phyloP scores from a whole-genome alignment of 768 basidiomycete genomes.

The Mrakia frigida region DNA sequence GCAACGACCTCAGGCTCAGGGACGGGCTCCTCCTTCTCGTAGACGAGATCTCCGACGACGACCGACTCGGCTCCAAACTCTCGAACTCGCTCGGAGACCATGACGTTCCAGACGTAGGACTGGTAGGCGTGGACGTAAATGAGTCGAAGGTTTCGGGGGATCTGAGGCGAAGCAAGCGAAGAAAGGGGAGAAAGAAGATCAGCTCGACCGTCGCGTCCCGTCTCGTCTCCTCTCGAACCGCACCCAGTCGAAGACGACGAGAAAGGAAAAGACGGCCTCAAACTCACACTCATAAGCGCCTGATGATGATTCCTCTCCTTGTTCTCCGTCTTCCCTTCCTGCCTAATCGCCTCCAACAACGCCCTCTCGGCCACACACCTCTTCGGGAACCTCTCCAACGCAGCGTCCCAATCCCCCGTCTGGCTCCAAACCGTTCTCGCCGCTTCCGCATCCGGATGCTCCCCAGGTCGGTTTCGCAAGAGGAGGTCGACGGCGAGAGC shows the following conservation, averaged over 20 bases:
- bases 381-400: slow-evolving; percentile 78
- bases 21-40: slow-evolving; percentile 49
- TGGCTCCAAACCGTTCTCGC: slow-evolving; percentile 72
- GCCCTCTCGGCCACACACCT: slow-evolving; percentile 89
- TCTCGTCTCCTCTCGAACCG: neutral
- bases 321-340: slow-evolving; percentile 53
- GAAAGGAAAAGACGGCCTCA: neutral
- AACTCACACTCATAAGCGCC: slow-evolving; percentile 24
- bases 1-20: slow-evolving; percentile 31
- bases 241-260: too few species aligned
- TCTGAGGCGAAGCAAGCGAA: slow-evolving; percentile 51
- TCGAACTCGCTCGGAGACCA: slow-evolving; percentile 87
- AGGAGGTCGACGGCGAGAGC: slow-evolving; percentile 76
- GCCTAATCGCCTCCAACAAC: slow-evolving; percentile 82
- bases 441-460: slow-evolving; percentile 81
- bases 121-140: slow-evolving; percentile 99
- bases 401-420: slow-evolving; percentile 72
- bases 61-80: slow-evolving; percentile 66
- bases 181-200: neutral
- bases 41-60: slow-evolving; percentile 85
- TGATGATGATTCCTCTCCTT: slow-evolving; percentile 58
- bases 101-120: slow-evolving; percentile 96
- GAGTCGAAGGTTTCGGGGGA: slow-evolving; percentile 85
- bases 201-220: slow-evolving; percentile 29
- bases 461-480: slow-evolving; percentile 75